Base-by-base conservation (phyloP, 495 filamentous ascomycete genomes). In the Penicillium bovifimosum region DNA sequence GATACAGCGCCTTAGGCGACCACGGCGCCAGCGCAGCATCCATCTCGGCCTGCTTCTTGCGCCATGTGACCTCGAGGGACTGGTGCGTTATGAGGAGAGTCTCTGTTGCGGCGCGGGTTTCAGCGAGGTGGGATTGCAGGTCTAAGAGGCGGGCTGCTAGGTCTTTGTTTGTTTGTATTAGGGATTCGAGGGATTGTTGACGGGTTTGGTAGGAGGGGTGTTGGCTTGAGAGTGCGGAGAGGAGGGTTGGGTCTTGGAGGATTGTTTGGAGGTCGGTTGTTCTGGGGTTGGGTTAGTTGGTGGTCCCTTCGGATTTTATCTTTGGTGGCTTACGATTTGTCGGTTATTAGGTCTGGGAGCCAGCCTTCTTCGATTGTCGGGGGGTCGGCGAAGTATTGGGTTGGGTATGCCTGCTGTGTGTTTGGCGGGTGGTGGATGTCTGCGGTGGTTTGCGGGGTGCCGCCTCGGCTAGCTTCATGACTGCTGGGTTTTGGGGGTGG, bases 51-150 rank as follows among this genome's bases (percentile, higher is more conserved):
- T 96, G 88, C 66, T 95, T 95, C 41, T 84, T 79, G 36, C 86
- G 83, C 90, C 93, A 96, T 51, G 86, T 82, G n/a, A 88, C 83
- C 63, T 96, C 93, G 2, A 96, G 83, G 6, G 87, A 89, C 61
- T 89, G 86, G 16, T 92, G 81, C 2, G 84, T 78, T 1, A 97
- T 81, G 2, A 98, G 82, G 43, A 91, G 86, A 2, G 86, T 82
- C 65, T 96, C 89, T 0, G 87, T 85, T 7, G 72, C 70, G 17
- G 77, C 72, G 50, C 90, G 86, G 28, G 86, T 78, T 50, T 78
- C 72, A 2, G 72, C 65, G 17, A 96, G 76, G 35, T 76, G 82
- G 5, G 76, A 62, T 36, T 81, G 71, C 14, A 88, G 80, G 11
- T 85, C 81, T n/a, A 81, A 68, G 8, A 88, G 65, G 63, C 91